Conservation (phyloP, 805 yeast species). For the Ogataea pignaliae region DNA sequence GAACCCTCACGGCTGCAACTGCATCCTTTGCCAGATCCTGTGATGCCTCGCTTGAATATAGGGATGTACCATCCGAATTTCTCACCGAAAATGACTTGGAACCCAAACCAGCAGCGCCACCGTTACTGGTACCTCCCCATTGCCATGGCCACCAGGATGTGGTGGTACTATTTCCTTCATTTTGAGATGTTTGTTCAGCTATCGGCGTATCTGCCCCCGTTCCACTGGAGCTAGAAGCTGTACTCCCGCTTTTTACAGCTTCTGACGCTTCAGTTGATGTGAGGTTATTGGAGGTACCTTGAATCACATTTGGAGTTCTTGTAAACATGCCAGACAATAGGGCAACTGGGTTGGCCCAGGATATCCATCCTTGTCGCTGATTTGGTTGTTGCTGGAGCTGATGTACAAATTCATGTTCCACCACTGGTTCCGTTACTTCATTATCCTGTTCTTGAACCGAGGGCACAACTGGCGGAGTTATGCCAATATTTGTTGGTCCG, state of each 20-base stretch:
- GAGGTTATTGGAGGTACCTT: background rate
- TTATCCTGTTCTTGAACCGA: too few species aligned
- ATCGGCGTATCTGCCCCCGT: background rate
- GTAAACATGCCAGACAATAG: background rate
- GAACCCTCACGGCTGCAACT: constrained; percentile 17
- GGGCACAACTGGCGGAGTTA: too few species aligned
- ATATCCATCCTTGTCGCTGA: background rate
- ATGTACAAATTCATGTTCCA: too few species aligned
- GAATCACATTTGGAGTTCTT: background rate
- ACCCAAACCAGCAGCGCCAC: background rate
- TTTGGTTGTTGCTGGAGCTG: background rate
- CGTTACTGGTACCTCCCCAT: constrained; percentile 5
- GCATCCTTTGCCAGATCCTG: constrained; percentile 23
- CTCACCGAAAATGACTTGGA: background rate
- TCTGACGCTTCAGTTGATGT: constrained; percentile 10
- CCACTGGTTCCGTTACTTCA: too few species aligned
- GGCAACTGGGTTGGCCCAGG: constrained; percentile 1
- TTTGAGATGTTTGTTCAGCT: background rate
- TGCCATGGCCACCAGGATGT: constrained; percentile 18
- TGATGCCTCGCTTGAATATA: constrained; percentile 14
- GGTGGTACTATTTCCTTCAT: constrained; percentile 1
- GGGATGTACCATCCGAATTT: constrained; percentile 6
- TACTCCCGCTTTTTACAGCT: constrained; percentile 4
- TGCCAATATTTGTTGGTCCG: too few species aligned
- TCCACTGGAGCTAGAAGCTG: too few species aligned